Base-by-base conservation (phyloP, 2,329 filamentous ascomycete species). In the Colletotrichum godetiae region DNA sequence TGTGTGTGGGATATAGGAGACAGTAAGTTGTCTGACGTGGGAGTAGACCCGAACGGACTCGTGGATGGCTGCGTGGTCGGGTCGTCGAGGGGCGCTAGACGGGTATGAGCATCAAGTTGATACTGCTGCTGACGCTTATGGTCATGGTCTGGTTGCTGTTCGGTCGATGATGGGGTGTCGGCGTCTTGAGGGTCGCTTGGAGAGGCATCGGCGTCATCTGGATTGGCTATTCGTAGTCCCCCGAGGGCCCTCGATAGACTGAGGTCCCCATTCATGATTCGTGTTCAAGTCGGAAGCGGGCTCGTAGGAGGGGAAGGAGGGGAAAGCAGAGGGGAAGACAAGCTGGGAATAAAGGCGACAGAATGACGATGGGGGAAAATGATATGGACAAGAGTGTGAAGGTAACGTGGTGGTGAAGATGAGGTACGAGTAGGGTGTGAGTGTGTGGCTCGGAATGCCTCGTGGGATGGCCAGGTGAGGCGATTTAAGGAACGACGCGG, bases 221-320 rank as follows among this genome's bases (percentile, higher is more conserved):
- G 96, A 83, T 98, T 99, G 79, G 97, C 96, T 83, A 99, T 98
- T 82, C 96, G 94, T 84, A 99, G 88, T 79, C 96, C 96, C 80
- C 97, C 97, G 80, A 98, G 89, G 80, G 95, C 94, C 86, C 95
- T 94, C 81, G 95, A 97, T 77, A 98, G 91, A 84, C 94, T 97
- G 82, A 98, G 86, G 87, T 98, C 95, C 84, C 94, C 94, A 86
- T 95, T 94, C 95, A 98, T 98, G 83, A 81, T 88, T 79, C 53
- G 73, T 76, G 75, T 75, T 76, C 64, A 67, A 68, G 67, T 76
- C 64, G 64, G 66, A 65, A 13, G 65, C 33, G 66, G 55, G 46
- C 65, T 19, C 31, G 24, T 33, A 37, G n/a, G 24, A 55, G 53
- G 52, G 52, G 62, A 60, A 55, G 22, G 61, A 31, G 42, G 24